Evolutionary conservation across 2,329 filamentous ascomycete genomes (phyloP), one percentile per base, ranked within the genome.

Genomic region (Bipolaris cookei): DNA sequence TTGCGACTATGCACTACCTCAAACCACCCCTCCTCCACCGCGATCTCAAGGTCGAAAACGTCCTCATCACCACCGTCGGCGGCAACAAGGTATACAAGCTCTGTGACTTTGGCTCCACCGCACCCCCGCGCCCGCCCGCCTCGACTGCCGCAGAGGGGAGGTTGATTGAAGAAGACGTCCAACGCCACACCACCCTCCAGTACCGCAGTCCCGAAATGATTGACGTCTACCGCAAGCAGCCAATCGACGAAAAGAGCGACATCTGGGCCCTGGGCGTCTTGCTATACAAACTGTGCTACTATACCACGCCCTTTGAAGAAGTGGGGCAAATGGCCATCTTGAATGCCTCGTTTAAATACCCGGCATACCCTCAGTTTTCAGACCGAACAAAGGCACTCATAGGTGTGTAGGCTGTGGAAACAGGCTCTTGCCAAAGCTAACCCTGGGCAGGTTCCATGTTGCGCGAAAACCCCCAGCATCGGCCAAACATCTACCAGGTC

Each of bases 121-220:
- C 95, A 3, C 82, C 89, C 25, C 93, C 95, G 34, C 85, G 90
- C 61, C 88, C 92, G 11, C 92, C 95, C 39, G 93, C 95, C 11
- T 91, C 88, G 14, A 94, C 91, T 4, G 90, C 93, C 6, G 88
- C 88, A 37, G 95, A 99, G 77, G 97, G 94, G 65, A 88, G 94
- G 55, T 78, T 96, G 67, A 92, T 98, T 72, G 95, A 99, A 77
- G 95, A 99, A 73, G 95, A 99, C 77, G 89, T 99, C 11, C 95
- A 98, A 78, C 91, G 91, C 70, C 94, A 99, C 75, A 99, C 95
- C 0, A 99, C 95, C 0, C 84, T 99, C 78, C 95, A 99, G 76
- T 99, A 99, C 76, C 86, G 95, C 65, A 98, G 94, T 74, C 95
- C 95, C 5, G 95, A 99, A 79, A 99, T 99, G 95, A 89, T 99